Evolutionary conservation across 78 protist species (phyloP).

Genomic region (Salpingoeca rosetta): DNA sequence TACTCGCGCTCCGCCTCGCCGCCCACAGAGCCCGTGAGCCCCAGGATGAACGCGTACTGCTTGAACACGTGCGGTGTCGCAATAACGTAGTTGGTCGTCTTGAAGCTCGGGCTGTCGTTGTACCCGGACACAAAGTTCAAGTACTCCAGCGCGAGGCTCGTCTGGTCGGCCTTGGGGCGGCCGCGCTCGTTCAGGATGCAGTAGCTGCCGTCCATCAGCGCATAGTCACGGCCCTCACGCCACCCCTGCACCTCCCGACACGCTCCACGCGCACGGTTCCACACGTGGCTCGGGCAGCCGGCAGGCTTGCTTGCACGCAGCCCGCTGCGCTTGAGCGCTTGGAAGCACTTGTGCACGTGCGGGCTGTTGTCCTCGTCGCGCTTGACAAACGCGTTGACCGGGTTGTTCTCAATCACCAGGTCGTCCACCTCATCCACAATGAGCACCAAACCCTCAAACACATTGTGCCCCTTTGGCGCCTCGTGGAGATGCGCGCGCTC

Average conservation of each 20-base stretch:
- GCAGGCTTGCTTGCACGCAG: not conserved
- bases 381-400: not conserved
- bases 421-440: not conserved
- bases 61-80: not conserved
- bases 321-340: not conserved
- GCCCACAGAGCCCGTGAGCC: not conserved
- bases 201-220: not conserved
- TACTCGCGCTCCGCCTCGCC: not conserved
- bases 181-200: not conserved
- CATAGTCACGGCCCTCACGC: not conserved
- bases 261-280: not conserved
- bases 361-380: not conserved
- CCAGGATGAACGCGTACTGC: not conserved
- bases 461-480: not conserved
- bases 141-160: not conserved
- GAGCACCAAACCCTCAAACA: not conserved
- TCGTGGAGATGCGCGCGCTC: not conserved
- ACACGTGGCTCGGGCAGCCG: not conserved
- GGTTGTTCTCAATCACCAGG: not conserved
- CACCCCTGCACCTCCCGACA: not conserved
- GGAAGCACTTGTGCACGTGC: not conserved
- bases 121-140: not conserved
- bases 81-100: not conserved
- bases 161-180: not conserved
- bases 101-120: not conserved